phyloP scores from a whole-genome alignment of 345 rosid species.

The Gossypium turneri region DNA sequence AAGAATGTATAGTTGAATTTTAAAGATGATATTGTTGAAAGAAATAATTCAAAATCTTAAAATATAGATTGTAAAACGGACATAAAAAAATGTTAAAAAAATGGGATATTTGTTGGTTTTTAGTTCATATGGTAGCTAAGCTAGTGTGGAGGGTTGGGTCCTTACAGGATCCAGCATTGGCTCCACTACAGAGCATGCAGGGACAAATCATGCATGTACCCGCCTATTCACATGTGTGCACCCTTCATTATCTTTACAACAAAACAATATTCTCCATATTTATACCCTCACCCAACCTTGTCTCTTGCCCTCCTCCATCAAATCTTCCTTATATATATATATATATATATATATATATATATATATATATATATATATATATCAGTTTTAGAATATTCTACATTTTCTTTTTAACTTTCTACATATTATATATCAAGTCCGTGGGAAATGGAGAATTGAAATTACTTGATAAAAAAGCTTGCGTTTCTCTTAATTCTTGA shows the following conservation, averaged over 20 bases:
- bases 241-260: conserved; percentile 48
- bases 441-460: too few species aligned
- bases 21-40: too few species aligned
- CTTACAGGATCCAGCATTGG: conserved; percentile 26
- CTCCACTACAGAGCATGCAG: conserved; percentile 28
- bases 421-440: too few species aligned
- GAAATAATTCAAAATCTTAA: accelerated
- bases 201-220: conserved; percentile 58
- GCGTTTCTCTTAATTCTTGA: too few species aligned
- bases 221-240: conserved; percentile 48
- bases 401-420: background rate
- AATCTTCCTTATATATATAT: background rate
- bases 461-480: too few species aligned
- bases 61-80: too few species aligned
- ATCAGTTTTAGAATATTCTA: background rate
- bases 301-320: conserved; percentile 27
- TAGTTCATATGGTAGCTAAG: background rate
- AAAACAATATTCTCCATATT: conserved; percentile 46
- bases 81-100: background rate
- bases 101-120: background rate
- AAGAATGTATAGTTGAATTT: too few species aligned
- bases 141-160: background rate
- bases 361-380: too few species aligned
- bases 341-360: too few species aligned
- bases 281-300: conserved; percentile 32